These are phyloP conservation scores for Dactylellina haptotyla DNA, from an alignment of 2,329 filamentous ascomycete species.

Conservation along the genomic window DNA sequence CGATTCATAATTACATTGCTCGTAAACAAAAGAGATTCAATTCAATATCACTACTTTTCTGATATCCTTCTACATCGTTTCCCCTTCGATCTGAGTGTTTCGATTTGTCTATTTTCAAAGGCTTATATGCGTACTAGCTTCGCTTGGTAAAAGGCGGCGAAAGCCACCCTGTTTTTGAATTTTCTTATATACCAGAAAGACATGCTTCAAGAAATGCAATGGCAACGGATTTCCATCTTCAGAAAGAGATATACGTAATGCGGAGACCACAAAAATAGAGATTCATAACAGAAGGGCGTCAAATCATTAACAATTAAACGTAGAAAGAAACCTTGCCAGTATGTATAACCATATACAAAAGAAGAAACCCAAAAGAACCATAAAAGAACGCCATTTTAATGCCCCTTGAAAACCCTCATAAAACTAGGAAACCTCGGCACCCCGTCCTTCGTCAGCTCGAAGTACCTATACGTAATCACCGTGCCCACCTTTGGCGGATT, in stretches of 20 bases:
- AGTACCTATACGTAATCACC: conserved; percentile 57
- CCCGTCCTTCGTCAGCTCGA: conserved; percentile 57
- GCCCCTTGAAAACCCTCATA: conserved; percentile 56
- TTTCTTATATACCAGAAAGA: no score
- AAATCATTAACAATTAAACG: not conserved
- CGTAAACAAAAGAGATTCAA: not conserved
- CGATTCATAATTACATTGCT: not conserved
- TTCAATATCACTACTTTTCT: not conserved
- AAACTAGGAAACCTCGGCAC: conserved; percentile 57
- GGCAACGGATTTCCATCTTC: no score
- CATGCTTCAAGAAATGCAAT: no score
- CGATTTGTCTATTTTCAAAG: no score
- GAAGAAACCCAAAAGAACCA: not conserved
- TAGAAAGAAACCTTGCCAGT: not conserved
- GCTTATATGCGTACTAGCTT: no score
- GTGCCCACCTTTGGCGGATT: conserved; percentile 57
- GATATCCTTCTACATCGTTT: not conserved
- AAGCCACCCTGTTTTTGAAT: conserved; percentile 1
- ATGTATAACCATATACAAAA: no score
- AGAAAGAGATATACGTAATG: no score
- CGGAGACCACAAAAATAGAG: no score
- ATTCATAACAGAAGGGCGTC: not conserved
- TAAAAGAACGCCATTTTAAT: conserved; percentile 49
- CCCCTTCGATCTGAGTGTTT: no score
- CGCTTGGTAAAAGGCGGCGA: not conserved